Evolutionary conservation across 257 asterid species (phyloP).

Genomic region (Haberlea rhodopensis): DNA sequence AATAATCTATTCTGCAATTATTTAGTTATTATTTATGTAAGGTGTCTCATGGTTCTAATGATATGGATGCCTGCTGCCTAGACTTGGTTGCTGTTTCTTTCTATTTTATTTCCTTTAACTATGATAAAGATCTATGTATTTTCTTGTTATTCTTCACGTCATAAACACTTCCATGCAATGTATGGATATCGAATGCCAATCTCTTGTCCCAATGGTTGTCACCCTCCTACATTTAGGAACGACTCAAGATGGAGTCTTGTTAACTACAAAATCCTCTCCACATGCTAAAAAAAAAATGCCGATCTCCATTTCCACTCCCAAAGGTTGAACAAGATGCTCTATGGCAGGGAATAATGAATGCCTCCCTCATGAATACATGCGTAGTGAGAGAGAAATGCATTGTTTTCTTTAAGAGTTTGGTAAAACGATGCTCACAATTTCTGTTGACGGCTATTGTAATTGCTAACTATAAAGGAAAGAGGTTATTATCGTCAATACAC

Average conservation of each 20-base stretch:
- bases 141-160: background rate
- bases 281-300: no score
- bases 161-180: background rate
- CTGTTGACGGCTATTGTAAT: background rate
- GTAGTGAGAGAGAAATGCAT: background rate
- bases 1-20: background rate
- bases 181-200: no score
- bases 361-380: background rate
- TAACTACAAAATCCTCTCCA: no score
- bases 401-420: background rate
- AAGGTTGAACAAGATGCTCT: background rate
- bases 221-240: no score
- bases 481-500: no score
- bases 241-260: no score
- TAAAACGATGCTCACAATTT: background rate
- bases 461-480: no score
- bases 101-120: background rate
- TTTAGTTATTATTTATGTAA: no score
- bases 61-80: background rate
- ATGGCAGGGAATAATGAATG: no score
- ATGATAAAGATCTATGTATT: background rate
- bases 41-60: background rate
- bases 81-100: background rate
- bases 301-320: background rate
- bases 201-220: no score